These are phyloP conservation scores for Cylindrotheca closterium DNA, from an alignment of 108 stramenopile genomes.

Conservation along the genomic window DNA sequence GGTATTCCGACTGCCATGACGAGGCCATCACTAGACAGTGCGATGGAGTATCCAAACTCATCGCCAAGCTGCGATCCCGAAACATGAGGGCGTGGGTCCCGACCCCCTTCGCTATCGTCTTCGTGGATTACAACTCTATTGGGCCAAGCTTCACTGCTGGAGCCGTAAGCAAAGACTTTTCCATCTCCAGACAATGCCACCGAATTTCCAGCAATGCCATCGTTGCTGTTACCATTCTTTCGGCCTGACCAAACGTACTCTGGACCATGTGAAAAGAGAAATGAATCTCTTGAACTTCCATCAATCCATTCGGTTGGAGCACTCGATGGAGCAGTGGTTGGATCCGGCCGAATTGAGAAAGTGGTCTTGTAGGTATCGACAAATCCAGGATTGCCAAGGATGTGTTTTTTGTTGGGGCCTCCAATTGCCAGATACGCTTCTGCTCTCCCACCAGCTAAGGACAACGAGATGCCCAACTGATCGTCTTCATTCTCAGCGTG, in stretches of 20 bases:
- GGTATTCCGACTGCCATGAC: too few relatives aligned
- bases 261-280: too few relatives aligned
- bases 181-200: not conserved
- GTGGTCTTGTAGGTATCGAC: not conserved
- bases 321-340: not conserved
- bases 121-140: too few relatives aligned
- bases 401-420: not conserved
- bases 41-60: too few relatives aligned
- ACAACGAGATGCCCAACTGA: not conserved
- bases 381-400: not conserved
- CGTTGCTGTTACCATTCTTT: not conserved
- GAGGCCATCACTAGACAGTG: too few relatives aligned
- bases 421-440: not conserved
- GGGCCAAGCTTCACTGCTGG: too few relatives aligned
- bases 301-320: not conserved
- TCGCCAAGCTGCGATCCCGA: too few relatives aligned
- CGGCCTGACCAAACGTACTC: not conserved
- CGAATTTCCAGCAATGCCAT: not conserved
- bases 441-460: not conserved
- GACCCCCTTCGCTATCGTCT: too few relatives aligned
- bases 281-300: too few relatives aligned
- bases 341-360: not conserved
- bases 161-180: not conserved
- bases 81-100: too few relatives aligned
- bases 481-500: not conserved